Percentiles rank a stretch among this genome's conserved stretches.
Conservation (phyloP, 2,329 filamentous ascomycete genomes). For the Lecanicillium sp. region DNA sequence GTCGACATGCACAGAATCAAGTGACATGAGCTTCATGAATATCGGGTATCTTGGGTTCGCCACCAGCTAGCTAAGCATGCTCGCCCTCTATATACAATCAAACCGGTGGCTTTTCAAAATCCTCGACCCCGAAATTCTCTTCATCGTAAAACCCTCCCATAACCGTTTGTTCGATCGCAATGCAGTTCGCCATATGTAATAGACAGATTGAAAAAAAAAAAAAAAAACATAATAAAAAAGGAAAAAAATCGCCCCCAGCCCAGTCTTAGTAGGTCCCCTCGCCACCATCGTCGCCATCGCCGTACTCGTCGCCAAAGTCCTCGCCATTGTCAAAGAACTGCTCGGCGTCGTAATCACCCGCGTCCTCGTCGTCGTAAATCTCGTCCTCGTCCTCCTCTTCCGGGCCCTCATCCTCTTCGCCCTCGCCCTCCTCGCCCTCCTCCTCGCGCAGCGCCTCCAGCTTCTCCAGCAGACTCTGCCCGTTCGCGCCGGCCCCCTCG, state of each 20-base stretch:
- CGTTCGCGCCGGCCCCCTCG: too few species aligned
- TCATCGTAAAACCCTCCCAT: too few species aligned
- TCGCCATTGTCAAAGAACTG: constrained; percentile 55
- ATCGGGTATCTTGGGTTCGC: background rate
- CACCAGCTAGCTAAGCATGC: too few species aligned
- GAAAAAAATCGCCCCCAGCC: too few species aligned
- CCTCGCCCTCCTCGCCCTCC: constrained; percentile 42
- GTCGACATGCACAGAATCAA: too few species aligned
- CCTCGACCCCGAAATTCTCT: too few species aligned
- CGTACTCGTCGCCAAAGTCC: constrained; percentile 47
- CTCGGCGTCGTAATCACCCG: constrained; percentile 56
- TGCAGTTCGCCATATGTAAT: background rate
- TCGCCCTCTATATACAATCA: too few species aligned
- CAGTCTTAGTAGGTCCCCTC: constrained; percentile 35
- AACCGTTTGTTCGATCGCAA: too few species aligned
- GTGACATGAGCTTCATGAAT: too few species aligned
- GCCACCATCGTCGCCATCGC: constrained; percentile 43
- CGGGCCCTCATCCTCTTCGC: constrained; percentile 45
- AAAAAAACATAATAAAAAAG: background rate
- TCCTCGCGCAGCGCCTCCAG: constrained; percentile 44
- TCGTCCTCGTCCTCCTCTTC: constrained; percentile 44
- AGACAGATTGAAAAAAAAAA: background rate
- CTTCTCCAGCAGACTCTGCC: constrained; percentile 36
- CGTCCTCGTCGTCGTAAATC: constrained; percentile 51
- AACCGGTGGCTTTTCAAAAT: too few species aligned